These are phyloP conservation scores for Ceratocystis harringtonii DNA, from an alignment of 2,329 filamentous ascomycete genomes.

Conservation along the genomic window DNA sequence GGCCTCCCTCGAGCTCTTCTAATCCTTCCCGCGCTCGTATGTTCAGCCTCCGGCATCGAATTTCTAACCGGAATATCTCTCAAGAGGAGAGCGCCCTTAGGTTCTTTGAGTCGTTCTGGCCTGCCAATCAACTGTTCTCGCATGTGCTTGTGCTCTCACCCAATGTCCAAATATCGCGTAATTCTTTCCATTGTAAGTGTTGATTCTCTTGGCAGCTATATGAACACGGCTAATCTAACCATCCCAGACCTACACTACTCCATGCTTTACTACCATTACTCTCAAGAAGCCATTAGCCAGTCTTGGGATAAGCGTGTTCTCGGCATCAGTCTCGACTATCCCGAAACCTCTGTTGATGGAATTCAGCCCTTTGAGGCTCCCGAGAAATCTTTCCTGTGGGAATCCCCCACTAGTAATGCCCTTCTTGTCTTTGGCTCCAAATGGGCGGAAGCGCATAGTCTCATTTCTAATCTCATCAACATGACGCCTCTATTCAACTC, in stretches of 20 bases:
- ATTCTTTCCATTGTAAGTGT: constrained; percentile 61
- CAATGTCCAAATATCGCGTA: constrained; percentile 61
- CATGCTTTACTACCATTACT: constrained; percentile 64
- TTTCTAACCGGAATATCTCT: constrained; percentile 43
- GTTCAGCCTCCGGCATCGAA: constrained; percentile 60
- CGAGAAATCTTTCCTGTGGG: constrained; percentile 57
- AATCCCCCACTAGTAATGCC: constrained; percentile 70
- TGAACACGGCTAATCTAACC: not conserved
- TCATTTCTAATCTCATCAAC: constrained; percentile 45
- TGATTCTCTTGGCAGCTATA: not conserved
- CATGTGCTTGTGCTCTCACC: constrained; percentile 78
- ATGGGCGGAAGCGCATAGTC: constrained; percentile 75
- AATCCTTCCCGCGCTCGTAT: constrained; percentile 32
- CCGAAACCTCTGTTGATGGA: constrained; percentile 47
- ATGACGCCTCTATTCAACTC: constrained; percentile 22
- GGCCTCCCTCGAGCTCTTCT: constrained; percentile 39
- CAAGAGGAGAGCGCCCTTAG: constrained; percentile 58
- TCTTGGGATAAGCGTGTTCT: constrained; percentile 44
- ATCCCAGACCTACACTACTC: constrained; percentile 54
- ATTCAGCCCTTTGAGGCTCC: constrained; percentile 38
- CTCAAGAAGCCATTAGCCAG: constrained; percentile 31
- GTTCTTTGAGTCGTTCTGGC: constrained; percentile 81
- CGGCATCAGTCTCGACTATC: constrained; percentile 67
- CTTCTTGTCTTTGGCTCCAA: constrained; percentile 69
- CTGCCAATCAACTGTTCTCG: constrained; percentile 43